Base-by-base conservation (phyloP, 2,329 filamentous ascomycete species). In the Aspergillus ochraceus region DNA sequence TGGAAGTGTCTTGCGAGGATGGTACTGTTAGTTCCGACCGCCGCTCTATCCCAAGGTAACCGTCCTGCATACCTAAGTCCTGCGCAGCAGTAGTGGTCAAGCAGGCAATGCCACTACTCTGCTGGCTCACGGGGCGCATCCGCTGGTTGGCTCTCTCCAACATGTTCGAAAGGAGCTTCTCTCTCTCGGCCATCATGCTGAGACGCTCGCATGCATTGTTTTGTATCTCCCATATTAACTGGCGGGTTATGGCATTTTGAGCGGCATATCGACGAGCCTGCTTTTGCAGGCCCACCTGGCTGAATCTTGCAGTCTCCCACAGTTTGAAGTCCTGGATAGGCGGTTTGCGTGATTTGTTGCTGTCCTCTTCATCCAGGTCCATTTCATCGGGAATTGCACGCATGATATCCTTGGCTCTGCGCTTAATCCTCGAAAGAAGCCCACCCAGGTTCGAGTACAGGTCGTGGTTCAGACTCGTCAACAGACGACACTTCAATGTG, bases 191-290 rank as follows among this genome's bases (percentile, higher is more conserved):
- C 36, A 62, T 62, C 54, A 76, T 65, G 17, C 64, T 63, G 24
- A 56, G 57, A n/a, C 74, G 70, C 26, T 71, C 64, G 8, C 67
- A 68, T 5, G 68, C 70, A 54, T 75, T 69, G 39, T 71, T 66
- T 56, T 74, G 73, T 9, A 75, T 74, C 26, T 75, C 74, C 72
- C 73, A 77, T 20, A 77, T 74, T 24, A 76, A 55, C 24, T 72
- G 73, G 11, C 72, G 70, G 3, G 70, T 74, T 32, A 75, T 66
- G 19, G 74, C 73, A 24, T 72, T 76, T 57, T 76, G 72, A 4
- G 73, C 70, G 2, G 72, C 72, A 49, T 68, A 63, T 39, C 68
- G 70, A 26, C 75, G 74, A 17, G 72, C 68, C 30, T 59, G 61
- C 12, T 71, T 70, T 20, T 71, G 70, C 36, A 69, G 62, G 5